Evolutionary conservation across 306 rosid genomes (phyloP), one percentile per base, ranked within the genome.

Genomic region (Medicago lupulina): DNA sequence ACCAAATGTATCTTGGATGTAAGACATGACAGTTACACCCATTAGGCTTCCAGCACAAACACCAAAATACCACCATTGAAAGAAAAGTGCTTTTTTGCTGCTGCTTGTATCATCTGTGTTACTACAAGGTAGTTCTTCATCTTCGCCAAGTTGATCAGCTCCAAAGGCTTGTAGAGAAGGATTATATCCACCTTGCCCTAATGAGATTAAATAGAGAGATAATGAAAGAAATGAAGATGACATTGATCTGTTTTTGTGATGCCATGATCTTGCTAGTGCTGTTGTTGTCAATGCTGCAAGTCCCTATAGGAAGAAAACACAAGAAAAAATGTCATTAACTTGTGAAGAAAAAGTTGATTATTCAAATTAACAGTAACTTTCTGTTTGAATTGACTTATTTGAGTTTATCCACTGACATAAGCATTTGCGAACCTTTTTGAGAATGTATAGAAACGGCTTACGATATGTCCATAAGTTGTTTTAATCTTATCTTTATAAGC

Each of bases 91-190:
- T 71, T 89, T 95, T 38, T 49, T 85, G 7, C 83, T 85, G 9
- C 83, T 58, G 28, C 85, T 83, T 6, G 73, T 66, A 1, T 88
- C 91, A 16, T 87, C 84, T 75, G 87, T 86, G 85, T 80, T 83
- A 57, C 80, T 82, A 58, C 79, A 43, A 8, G 95, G 98, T 71
- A 93, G 74, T 64, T 90, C 95, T 47, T 92, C 96, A 0, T 86
- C 89, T 3, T 79, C 82, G 28, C 87, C 97, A 2, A 95, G 91
- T 80, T 95, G 99, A 39, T 95, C 97, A 23, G 91, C 90, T 67
- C 97, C 97, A 74, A 92, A 92, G 70, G 97, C 97, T 83, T 95
- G 97, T 15, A 95, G 76, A 61, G 97, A 89, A n/a, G 99, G 92
- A 75, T 95, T 95, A 31, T 90, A 95, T 13, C 93, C 97, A 19